phyloP scores from a whole-genome alignment of 1,284 basidiomycete genomes.

The Pseudozyma pruni region DNA sequence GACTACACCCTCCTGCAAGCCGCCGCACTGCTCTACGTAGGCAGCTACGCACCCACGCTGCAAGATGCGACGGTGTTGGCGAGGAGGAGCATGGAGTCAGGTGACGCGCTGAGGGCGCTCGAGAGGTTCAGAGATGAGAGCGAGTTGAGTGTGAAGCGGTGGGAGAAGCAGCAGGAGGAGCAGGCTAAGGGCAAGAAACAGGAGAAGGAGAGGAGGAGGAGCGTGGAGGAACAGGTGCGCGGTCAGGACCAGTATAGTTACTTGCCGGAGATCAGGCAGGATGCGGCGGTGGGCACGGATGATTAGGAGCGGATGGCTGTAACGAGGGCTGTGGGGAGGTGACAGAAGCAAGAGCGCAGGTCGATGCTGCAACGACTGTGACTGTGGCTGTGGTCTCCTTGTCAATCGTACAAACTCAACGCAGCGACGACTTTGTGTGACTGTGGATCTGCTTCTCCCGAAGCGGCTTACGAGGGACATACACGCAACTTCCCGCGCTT shows the following conservation, averaged over 20 bases:
- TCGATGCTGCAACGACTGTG: too few relatives aligned
- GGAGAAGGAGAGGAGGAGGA: conserved; percentile 28
- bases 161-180: conserved; percentile 9
- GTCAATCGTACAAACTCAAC: background rate
- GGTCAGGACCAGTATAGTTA: conserved; percentile 54
- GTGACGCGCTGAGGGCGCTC: conserved; percentile 42
- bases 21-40: conserved; percentile 63
- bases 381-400: too few relatives aligned
- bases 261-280: conserved; percentile 48
- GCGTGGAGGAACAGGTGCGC: conserved; percentile 29
- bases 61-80: conserved; percentile 27
- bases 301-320: too few relatives aligned
- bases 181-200: conserved; percentile 15
- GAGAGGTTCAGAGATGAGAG: conserved; percentile 46
- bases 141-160: conserved; percentile 13
- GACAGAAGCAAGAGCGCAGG: too few relatives aligned
- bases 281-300: conserved; percentile 51
- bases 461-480: too few relatives aligned
- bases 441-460: too few relatives aligned
- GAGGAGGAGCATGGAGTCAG: conserved; percentile 33
- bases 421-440: too few relatives aligned
- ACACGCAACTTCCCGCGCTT: too few relatives aligned
- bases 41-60: conserved; percentile 37
- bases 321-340: too few relatives aligned
- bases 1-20: conserved; percentile 65